Evolutionary conservation across 768 basidiomycete species (phyloP).

Genomic region (Udeniomyces megalosporus): DNA sequence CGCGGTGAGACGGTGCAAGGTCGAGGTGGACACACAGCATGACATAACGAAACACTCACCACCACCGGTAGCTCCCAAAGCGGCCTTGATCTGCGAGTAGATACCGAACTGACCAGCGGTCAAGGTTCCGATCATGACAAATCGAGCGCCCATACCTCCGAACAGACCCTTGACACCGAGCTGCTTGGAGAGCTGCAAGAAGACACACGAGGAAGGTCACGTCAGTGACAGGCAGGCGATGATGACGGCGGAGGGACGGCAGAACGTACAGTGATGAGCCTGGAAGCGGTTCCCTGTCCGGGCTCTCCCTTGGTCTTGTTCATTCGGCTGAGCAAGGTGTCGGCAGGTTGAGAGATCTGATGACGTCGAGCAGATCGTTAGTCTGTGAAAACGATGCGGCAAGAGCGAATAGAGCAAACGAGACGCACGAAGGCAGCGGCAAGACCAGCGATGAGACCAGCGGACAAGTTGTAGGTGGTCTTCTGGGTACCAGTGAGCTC

Average conservation of each 20-base stretch:
- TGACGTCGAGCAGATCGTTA: too few species aligned
- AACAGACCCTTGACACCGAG: constrained; percentile 33
- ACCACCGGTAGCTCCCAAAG: constrained; percentile 30
- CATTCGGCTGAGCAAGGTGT: constrained; percentile 81
- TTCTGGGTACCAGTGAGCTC: constrained; percentile 41
- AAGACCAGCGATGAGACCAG: constrained; percentile 89
- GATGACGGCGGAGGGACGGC: neutral
- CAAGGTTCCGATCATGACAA: constrained; percentile 34
- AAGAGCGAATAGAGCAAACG: neutral
- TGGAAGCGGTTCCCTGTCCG: constrained; percentile 31
- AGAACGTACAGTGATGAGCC: constrained; percentile 19
- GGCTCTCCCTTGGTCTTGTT: constrained; percentile 51
- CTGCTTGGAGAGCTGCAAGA: constrained; percentile 27
- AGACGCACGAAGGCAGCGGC: constrained; percentile 48
- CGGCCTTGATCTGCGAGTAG: constrained; percentile 31
- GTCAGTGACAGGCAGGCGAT: neutral
- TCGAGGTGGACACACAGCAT: too few species aligned
- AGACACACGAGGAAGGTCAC: neutral
- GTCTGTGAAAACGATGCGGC: neutral
- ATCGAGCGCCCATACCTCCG: constrained; percentile 31
- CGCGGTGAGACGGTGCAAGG: too few species aligned
- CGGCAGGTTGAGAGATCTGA: constrained; percentile 80
- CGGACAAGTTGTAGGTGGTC: constrained; percentile 62
- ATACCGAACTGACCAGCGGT: constrained; percentile 34
- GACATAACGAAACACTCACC: neutral